phyloP scores from a whole-genome alignment of 805 yeast genomes.

The Teunomyces funiuensis region DNA sequence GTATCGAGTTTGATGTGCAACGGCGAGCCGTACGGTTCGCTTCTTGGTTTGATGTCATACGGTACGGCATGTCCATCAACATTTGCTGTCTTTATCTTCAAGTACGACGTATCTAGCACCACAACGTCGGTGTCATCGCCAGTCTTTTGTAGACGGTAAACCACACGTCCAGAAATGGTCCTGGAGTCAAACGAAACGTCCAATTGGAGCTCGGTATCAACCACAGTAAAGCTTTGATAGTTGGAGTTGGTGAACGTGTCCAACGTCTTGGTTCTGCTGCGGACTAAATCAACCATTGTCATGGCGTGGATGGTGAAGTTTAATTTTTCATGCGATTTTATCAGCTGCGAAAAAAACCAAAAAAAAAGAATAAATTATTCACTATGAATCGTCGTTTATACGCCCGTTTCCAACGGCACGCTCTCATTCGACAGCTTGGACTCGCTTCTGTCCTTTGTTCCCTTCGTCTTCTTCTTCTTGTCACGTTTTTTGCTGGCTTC shows the following conservation, averaged over 20 bases:
- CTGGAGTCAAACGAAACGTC: constrained; percentile 55
- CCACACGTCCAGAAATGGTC: constrained; percentile 55
- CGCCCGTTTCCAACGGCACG: not conserved
- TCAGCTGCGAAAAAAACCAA: too few relatives aligned
- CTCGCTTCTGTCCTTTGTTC: too few relatives aligned
- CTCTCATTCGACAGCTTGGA: too few relatives aligned
- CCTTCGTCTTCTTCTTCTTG: constrained; percentile 24
- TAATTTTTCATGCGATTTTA: constrained; percentile 2
- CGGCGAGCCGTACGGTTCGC: constrained; percentile 62
- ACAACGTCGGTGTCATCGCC: constrained; percentile 31
- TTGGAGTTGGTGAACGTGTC: constrained; percentile 51
- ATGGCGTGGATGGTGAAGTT: not conserved
- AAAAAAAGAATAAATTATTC: not conserved
- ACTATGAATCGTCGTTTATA: not conserved
- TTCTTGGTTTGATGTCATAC: constrained; percentile 39
- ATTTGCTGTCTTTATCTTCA: constrained; percentile 45
- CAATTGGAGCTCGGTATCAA: constrained; percentile 52
- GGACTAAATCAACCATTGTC: not conserved
- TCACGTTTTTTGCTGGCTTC: constrained; percentile 45
- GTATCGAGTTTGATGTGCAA: constrained; percentile 33
- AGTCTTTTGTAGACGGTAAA: constrained; percentile 39
- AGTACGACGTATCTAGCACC: constrained; percentile 68
- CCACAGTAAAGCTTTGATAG: constrained; percentile 53
- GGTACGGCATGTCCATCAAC: constrained; percentile 39
- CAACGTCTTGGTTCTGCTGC: not conserved